Conservation (phyloP, 2,329 filamentous ascomycete species). For the Trichoderma sp. region DNA sequence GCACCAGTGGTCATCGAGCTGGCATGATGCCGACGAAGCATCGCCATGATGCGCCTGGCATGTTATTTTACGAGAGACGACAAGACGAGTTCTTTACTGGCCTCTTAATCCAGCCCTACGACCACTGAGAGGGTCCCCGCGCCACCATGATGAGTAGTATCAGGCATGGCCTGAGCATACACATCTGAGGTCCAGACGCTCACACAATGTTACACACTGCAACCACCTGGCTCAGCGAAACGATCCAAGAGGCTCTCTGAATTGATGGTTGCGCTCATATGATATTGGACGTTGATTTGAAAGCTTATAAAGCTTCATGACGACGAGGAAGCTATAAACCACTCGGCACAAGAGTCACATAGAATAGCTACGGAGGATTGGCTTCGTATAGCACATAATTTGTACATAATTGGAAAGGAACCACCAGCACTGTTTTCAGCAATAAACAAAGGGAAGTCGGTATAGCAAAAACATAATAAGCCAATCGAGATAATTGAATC, state of each 20-base stretch:
- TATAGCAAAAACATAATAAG: background rate
- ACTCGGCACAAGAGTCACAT: background rate
- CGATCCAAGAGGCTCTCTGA: background rate
- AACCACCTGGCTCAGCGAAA: background rate
- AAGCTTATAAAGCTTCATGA: background rate
- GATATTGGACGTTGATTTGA: background rate
- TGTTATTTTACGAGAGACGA: background rate
- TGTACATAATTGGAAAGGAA: background rate
- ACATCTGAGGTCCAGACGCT: background rate
- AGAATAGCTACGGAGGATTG: background rate
- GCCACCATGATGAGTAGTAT: background rate
- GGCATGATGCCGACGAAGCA: conserved; percentile 34
- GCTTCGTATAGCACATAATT: background rate
- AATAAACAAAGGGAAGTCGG: background rate
- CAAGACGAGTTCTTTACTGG: background rate
- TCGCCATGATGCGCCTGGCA: conserved; percentile 19
- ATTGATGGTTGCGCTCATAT: background rate
- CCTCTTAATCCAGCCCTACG: background rate
- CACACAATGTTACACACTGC: background rate
- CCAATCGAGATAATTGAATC: background rate
- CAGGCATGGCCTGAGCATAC: background rate
- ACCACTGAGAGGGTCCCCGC: background rate
- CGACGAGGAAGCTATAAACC: background rate
- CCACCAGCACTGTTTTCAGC: too few relatives aligned
- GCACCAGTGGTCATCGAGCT: conserved; percentile 36